Base-by-base conservation (phyloP, 23 red algal species). In the Chondrus crispus region DNA sequence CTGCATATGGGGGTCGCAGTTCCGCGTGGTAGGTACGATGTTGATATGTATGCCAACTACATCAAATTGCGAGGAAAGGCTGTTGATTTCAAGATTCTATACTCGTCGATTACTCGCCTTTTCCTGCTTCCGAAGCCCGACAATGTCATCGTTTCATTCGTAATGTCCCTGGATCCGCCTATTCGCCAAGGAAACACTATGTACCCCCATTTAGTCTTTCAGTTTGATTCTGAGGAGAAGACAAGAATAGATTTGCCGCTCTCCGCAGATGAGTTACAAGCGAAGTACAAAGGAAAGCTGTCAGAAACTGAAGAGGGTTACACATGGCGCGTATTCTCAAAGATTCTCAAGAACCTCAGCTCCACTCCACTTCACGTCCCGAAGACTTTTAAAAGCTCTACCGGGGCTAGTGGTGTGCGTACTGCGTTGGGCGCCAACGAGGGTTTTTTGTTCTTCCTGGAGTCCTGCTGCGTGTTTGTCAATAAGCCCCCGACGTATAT, bases 401-500 rank as follows among this genome's bases (percentile, higher is more conserved):
- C 83, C 32, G 91, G 48, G 9, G 82, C 73, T 2, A 85, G 80
- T 46, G 97, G 94, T 9, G 89, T 99, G 46, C 97, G 97, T 36
- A 99, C 97, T 3, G 94, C 97, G 32, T 51, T 99, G 16, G 97
- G 97, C 9, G 94, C 97, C 13, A 96, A 96, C 74, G 97, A 99
- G 73, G 97, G 97, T 35, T 99, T 95, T 76, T 57, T 99, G 78
- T 99, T 96, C 60, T 95, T 95, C 85, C 83, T 99, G 41, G 97
- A 99, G 73, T 89, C 90, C 39, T 96, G 94, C 55, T 94, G 95
- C 74, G 96, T 99, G 76, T 99, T 99, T 91, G 91, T 99, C 32
- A 99, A 99, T 93, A 99, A 99, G 80, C 97, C 97, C 7, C 97
- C 97, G 19, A 95, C 97, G 11, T 96, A 95, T 62, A 90, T 96